These are phyloP conservation scores for Metschnikowia aberdeeniae DNA, from an alignment of 805 yeast genomes.

Conservation along the genomic window DNA sequence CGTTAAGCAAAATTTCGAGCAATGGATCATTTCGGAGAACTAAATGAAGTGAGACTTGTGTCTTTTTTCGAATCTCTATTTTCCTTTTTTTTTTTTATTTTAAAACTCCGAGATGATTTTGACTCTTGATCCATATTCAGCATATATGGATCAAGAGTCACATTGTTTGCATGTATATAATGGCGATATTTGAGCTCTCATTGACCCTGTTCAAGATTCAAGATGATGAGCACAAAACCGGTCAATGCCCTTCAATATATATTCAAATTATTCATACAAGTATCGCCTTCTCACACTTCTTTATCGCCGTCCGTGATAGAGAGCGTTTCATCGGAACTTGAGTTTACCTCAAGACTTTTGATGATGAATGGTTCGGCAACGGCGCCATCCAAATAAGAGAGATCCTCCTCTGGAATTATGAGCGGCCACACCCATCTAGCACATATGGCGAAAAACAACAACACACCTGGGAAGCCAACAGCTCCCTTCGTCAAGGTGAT, in stretches of 20 bases:
- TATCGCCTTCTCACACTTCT: background rate
- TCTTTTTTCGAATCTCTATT: slow-evolving; percentile 1
- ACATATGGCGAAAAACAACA: slow-evolving; percentile 65
- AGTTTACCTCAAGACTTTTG: slow-evolving; percentile 34
- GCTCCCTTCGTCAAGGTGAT: slow-evolving; percentile 88
- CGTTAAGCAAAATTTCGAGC: slow-evolving; percentile 51
- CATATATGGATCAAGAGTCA: slow-evolving; percentile 1
- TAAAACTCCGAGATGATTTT: background rate
- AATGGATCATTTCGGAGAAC: slow-evolving; percentile 61
- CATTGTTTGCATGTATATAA: slow-evolving; percentile 11
- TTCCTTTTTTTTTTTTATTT: slow-evolving; percentile 10
- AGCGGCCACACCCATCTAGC: slow-evolving; percentile 56
- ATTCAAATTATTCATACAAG: background rate
- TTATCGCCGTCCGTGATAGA: slow-evolving; percentile 2
- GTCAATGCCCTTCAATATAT: background rate
- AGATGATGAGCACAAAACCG: background rate
- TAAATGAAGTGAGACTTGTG: background rate
- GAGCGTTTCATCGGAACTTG: background rate
- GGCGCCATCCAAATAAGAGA: slow-evolving; percentile 60
- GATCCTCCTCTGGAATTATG: slow-evolving; percentile 57
- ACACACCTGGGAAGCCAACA: slow-evolving; percentile 87
- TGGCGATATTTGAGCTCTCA: slow-evolving; percentile 2
- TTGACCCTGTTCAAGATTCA: background rate
- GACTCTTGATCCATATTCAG: background rate
- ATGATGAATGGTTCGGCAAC: slow-evolving; percentile 56